Evolutionary conservation across 1,139 yeast genomes (phyloP), one percentile per base, ranked within the genome.

Genomic region (Yamadazyma oceani): DNA sequence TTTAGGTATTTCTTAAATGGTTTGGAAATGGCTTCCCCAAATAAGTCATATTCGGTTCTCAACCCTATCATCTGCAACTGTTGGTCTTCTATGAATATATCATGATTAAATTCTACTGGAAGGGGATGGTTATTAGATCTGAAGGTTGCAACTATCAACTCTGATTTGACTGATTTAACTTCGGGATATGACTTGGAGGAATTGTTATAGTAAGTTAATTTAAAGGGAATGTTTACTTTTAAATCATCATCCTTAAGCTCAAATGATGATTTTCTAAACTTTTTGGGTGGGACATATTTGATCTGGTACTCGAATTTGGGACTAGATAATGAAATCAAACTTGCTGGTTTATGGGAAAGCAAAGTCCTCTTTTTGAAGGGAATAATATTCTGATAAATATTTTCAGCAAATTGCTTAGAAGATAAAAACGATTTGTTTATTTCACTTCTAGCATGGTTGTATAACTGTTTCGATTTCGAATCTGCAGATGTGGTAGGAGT

Each of bases 101-200:
- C 74, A 39, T 67, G 71, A 38, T 62, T 64, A 41, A 71, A 54
- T 36, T 70, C 75, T 4, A 70, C 54, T 0, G 77, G 76, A 5
- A 71, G 63, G 4, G 53, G 55, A 36, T 68, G 56, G 36, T 61
- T 66, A 14, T 53, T 55, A 1, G 74, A 64, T 32, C 64, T 50
- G 7, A 68, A 52, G 1, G 75, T 66, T n/a, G 63, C 56, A 2
- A 55, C 66, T 14, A 64, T 64, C 35, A 71, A 49, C 39, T 70
- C 75, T 2, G 64, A 55, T 13, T 52, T 51, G 2, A 69, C 32
- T 0, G 56, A 46, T 45, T 66, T 69, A 35, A 70, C 51, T 30
- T 66, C 69, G 0, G 62, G 62, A 3, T 39, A 32, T 1, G 33
- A 30, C 26, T 48, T 45, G 3, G 44, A 27, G 11, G 32, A 15